Percentiles rank a stretch among this genome's conserved stretches.
These are phyloP conservation scores for Leucosporidium scottii DNA, from an alignment of 768 basidiomycete genomes.

Conservation along the genomic window DNA sequence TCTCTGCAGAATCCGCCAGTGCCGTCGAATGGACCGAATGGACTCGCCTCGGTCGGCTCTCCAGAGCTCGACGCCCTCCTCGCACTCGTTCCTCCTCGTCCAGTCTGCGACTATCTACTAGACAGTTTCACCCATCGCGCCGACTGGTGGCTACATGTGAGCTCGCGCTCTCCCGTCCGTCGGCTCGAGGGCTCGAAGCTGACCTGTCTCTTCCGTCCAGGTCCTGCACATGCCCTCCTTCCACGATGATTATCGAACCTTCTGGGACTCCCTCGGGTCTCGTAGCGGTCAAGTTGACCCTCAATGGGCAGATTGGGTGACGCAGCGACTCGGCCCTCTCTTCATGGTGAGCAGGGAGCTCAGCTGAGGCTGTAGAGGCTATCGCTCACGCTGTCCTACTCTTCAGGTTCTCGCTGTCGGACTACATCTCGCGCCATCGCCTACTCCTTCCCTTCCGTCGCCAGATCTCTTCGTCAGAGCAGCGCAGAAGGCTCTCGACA, in stretches of 20 bases:
- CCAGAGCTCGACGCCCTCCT: not conserved
- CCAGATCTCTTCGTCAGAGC: not conserved
- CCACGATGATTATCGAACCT: not conserved
- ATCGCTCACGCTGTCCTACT: not conserved
- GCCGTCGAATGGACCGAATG: not conserved
- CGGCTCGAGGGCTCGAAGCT: no score
- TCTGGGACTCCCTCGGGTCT: not conserved
- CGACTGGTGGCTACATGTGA: constrained; percentile 1
- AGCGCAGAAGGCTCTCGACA: not conserved
- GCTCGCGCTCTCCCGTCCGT: not conserved
- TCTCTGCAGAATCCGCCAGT: not conserved
- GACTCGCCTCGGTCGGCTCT: not conserved
- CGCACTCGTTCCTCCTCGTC: not conserved
- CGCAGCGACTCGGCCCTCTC: not conserved
- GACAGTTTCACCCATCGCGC: not conserved
- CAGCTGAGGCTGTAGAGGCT: no score
- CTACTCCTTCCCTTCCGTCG: not conserved
- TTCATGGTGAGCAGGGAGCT: not conserved
- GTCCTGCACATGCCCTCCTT: not conserved
- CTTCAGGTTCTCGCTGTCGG: not conserved
- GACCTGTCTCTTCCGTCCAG: not conserved
- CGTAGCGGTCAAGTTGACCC: not conserved
- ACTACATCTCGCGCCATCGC: not conserved
- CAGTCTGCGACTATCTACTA: not conserved
- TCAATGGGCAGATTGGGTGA: not conserved